phyloP scores from a whole-genome alignment of 2,329 filamentous ascomycete genomes.

The Pseudogymnoascus sp. region DNA sequence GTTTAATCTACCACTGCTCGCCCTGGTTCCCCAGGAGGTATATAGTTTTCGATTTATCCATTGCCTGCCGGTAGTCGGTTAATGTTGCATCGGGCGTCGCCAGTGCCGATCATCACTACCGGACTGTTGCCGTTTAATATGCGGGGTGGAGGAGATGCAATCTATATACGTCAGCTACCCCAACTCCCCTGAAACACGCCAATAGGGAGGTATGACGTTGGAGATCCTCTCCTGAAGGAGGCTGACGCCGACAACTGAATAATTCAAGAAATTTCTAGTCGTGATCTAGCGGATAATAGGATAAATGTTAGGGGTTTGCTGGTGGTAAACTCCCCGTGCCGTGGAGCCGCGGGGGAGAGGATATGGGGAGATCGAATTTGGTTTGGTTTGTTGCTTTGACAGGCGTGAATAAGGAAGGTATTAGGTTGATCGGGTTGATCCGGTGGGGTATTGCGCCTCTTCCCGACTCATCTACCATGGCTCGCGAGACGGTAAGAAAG shows the following conservation, averaged over 20 bases:
- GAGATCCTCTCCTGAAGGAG: neutral
- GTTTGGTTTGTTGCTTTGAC: constrained; percentile 1
- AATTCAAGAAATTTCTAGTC: neutral
- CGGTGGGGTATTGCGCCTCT: neutral
- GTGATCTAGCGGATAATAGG: constrained; percentile 4
- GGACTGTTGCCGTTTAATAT: neutral
- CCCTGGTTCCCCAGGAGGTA: neutral
- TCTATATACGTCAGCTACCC: constrained; percentile 5
- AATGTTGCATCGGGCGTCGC: constrained; percentile 1
- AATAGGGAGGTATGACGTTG: neutral
- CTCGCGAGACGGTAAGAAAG: neutral
- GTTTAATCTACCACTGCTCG: neutral
- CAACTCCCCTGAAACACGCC: constrained; percentile 6
- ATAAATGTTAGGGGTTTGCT: neutral
- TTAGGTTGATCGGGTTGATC: constrained; percentile 3
- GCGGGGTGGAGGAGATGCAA: neutral
- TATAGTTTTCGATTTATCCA: neutral
- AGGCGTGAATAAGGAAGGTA: neutral
- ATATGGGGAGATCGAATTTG: neutral
- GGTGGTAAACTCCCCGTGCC: neutral
- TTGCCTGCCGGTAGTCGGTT: neutral
- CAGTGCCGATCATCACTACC: constrained; percentile 8
- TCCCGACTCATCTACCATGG: neutral
- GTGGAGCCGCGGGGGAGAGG: neutral
- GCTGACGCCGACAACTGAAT: neutral